phyloP scores from a whole-genome alignment of 1,284 basidiomycete genomes.

The Puccinia novopanici region DNA sequence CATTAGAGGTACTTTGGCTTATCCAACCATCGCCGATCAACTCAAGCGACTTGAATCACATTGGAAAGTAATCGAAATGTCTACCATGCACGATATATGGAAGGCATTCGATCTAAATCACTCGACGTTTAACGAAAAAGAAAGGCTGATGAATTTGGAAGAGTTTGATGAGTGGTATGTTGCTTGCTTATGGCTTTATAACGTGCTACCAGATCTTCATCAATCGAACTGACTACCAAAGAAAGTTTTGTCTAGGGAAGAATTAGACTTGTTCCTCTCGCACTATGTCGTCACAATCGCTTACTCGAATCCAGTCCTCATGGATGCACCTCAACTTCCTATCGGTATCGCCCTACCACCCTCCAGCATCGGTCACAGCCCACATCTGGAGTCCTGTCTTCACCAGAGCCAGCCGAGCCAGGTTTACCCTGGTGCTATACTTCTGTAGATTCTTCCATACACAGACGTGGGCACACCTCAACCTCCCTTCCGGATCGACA shows the following conservation, averaged over 20 bases:
- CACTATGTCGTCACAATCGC: slow-evolving; percentile 47
- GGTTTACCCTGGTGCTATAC: slow-evolving; percentile 6
- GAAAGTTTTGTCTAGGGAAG: slow-evolving; percentile 43
- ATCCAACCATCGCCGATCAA: slow-evolving; percentile 45
- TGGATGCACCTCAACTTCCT: not conserved
- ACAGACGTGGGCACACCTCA: slow-evolving; percentile 38
- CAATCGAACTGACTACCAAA: slow-evolving; percentile 1
- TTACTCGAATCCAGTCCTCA: slow-evolving; percentile 26
- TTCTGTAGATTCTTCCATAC: slow-evolving; percentile 20
- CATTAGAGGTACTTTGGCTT: slow-evolving; percentile 39
- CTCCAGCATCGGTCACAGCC: not conserved
- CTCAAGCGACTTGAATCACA: not conserved
- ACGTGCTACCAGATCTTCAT: not conserved
- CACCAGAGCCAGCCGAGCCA: not conserved
- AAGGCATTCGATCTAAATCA: slow-evolving; percentile 29
- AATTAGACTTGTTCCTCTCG: slow-evolving; percentile 48
- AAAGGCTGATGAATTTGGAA: slow-evolving; percentile 29
- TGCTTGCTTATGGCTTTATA: not conserved
- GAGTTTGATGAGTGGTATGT: slow-evolving; percentile 51
- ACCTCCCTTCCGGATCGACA: slow-evolving; percentile 22
- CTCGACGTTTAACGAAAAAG: slow-evolving; percentile 2
- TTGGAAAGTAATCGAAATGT: slow-evolving; percentile 39
- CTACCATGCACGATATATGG: slow-evolving; percentile 45
- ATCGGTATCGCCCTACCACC: slow-evolving; percentile 10
- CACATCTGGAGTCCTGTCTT: not conserved